Conservation (phyloP, 179 eudicot species). For the Beta corolliflora region DNA sequence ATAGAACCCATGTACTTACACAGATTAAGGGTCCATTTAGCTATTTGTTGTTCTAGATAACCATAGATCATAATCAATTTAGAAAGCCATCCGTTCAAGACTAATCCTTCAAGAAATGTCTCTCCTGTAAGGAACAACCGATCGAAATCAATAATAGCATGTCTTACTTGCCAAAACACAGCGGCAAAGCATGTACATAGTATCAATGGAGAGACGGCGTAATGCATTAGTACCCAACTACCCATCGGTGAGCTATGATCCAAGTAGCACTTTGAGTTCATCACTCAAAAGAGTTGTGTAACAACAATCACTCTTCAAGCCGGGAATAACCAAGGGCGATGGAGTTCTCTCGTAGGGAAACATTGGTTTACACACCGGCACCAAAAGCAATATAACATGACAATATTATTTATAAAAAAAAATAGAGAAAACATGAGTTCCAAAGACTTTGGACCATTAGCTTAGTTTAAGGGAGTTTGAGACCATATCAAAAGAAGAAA, state of each 20-base stretch:
- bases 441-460: no score
- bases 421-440: slow-evolving; percentile 56
- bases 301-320: slow-evolving; percentile 42
- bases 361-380: slow-evolving; percentile 4
- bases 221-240: slow-evolving; percentile 30
- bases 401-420: background rate
- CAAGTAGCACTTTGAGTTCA: slow-evolving; percentile 51
- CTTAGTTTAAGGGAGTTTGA: no score
- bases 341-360: slow-evolving; percentile 45
- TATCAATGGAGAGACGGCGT: background rate
- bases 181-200: slow-evolving; percentile 10
- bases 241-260: slow-evolving; percentile 54
- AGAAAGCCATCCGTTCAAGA: slow-evolving; percentile 78
- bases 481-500: no score
- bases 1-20: slow-evolving; percentile 44
- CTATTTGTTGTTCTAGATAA: slow-evolving; percentile 62
- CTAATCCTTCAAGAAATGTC: slow-evolving; percentile 57
- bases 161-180: slow-evolving; percentile 14
- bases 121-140: slow-evolving; percentile 45
- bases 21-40: slow-evolving; percentile 73
- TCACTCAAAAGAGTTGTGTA: slow-evolving; percentile 41
- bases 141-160: background rate
- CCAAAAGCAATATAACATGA: background rate
- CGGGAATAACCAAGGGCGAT: slow-evolving; percentile 38
- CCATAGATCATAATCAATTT: slow-evolving; percentile 49